These are phyloP conservation scores for Saturnispora besseyi DNA, from an alignment of 805 yeast genomes.

Conservation along the genomic window DNA sequence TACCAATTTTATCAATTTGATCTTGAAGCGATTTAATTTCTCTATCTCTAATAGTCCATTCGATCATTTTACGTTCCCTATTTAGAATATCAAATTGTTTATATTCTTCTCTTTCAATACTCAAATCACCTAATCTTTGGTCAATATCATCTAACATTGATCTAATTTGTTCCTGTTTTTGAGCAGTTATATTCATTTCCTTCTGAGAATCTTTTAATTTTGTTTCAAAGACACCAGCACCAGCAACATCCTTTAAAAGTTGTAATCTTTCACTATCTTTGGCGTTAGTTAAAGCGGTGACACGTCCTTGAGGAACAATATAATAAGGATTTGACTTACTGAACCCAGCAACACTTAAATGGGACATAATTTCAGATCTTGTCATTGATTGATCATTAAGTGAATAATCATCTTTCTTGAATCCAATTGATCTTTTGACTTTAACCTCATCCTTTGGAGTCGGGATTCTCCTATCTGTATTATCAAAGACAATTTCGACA, in stretches of 20 bases:
- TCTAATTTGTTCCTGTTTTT: constrained; percentile 61
- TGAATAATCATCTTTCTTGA: constrained; percentile 85
- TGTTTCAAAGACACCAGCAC: constrained; percentile 83
- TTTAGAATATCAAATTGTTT: constrained; percentile 61
- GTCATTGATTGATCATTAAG: constrained; percentile 73
- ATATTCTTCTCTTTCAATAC: constrained; percentile 69
- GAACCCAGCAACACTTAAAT: constrained; percentile 87
- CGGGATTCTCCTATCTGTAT: constrained; percentile 67
- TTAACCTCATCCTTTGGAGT: constrained; percentile 58
- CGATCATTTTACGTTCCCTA: constrained; percentile 57
- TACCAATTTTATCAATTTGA: constrained; percentile 53
- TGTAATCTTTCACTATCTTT: constrained; percentile 74
- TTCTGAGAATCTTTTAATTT: constrained; percentile 69
- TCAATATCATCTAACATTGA: constrained; percentile 64
- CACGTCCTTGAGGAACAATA: constrained; percentile 94
- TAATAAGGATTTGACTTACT: constrained; percentile 86
- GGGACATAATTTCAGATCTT: constrained; percentile 68
- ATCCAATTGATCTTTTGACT: constrained; percentile 84
- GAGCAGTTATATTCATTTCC: constrained; percentile 67
- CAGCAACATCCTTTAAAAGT: constrained; percentile 85
- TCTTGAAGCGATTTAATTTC: constrained; percentile 58
- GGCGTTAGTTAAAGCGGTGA: constrained; percentile 81
- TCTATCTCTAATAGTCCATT: constrained; percentile 67
- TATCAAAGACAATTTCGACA: constrained; percentile 85
- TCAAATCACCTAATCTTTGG: constrained; percentile 66